These are phyloP conservation scores for Aspergillus novoparasiticus DNA, from an alignment of 2,329 filamentous ascomycete species.

Conservation along the genomic window DNA sequence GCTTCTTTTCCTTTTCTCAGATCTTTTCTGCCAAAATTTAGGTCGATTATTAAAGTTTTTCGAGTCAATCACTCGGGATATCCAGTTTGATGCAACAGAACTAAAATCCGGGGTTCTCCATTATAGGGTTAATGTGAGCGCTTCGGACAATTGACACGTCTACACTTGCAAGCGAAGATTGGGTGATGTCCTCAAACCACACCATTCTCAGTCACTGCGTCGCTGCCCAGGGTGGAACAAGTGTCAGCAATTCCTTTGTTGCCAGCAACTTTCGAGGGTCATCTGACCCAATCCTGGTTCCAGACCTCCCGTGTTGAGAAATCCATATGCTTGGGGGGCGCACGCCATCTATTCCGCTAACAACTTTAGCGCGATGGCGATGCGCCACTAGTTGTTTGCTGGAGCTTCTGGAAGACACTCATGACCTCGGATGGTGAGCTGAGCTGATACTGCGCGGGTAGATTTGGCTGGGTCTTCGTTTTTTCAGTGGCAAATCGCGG, in stretches of 20 bases:
- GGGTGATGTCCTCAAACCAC: slow-evolving; percentile 2
- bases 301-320: neutral
- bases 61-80: neutral
- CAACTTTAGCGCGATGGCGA: neutral
- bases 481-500: neutral
- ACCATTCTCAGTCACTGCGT: neutral
- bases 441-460: neutral
- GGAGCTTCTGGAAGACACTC: slow-evolving; percentile 2
- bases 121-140: neutral
- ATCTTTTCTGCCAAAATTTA: neutral
- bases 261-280: neutral
- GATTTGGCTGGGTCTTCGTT: too few species aligned
- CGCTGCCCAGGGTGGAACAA: neutral
- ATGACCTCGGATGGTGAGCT: slow-evolving; percentile 1
- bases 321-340: neutral
- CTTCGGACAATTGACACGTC: slow-evolving; percentile 1
- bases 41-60: neutral
- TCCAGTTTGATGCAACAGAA: neutral
- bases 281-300: neutral
- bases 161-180: neutral
- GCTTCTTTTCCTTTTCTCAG: neutral
- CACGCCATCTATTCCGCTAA: slow-evolving; percentile 1
- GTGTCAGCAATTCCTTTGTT: neutral
- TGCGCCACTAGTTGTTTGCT: neutral
- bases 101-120: slow-evolving; percentile 5